Conservation (phyloP, 139 green algal genomes). For the Dunaliella primolecta region DNA sequence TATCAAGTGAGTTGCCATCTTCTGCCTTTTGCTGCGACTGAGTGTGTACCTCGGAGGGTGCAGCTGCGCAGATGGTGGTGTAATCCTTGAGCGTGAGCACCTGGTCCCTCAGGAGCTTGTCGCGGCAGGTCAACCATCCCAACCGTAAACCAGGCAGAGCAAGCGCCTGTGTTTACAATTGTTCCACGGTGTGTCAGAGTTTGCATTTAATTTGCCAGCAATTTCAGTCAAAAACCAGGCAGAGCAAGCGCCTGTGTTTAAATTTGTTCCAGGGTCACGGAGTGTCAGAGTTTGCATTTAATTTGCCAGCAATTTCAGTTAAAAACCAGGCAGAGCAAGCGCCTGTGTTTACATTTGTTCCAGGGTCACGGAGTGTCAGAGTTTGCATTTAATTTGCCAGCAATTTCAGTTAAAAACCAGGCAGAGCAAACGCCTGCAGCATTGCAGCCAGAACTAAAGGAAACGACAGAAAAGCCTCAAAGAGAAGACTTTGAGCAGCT, state of each 20-base stretch:
- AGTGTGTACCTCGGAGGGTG: neutral
- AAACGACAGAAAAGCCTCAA: no score
- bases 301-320: conserved; percentile 45
- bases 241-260: conserved; percentile 39
- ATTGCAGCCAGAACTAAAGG: no score
- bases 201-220: no score
- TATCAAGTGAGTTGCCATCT: no score
- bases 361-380: no score
- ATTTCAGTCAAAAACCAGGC: conserved; percentile 59
- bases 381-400: no score
- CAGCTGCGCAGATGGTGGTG: conserved; percentile 73
- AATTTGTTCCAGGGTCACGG: no score
- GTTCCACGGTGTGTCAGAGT: no score
- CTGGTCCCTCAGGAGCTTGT: conserved; percentile 9
- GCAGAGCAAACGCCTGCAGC: conserved; percentile 49
- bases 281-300: no score
- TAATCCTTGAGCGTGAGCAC: conserved; percentile 75
- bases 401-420: conserved; percentile 57
- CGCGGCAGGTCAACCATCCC: conserved; percentile 34
- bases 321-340: conserved; percentile 61
- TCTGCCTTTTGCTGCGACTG: neutral
- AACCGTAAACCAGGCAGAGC: conserved; percentile 62
- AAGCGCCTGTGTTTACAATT: conserved; percentile 28
- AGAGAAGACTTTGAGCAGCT: no score
- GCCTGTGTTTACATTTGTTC: no score